These are phyloP conservation scores for Decorospora gaudefroyi DNA, from an alignment of 2,329 filamentous ascomycete genomes.

Conservation along the genomic window DNA sequence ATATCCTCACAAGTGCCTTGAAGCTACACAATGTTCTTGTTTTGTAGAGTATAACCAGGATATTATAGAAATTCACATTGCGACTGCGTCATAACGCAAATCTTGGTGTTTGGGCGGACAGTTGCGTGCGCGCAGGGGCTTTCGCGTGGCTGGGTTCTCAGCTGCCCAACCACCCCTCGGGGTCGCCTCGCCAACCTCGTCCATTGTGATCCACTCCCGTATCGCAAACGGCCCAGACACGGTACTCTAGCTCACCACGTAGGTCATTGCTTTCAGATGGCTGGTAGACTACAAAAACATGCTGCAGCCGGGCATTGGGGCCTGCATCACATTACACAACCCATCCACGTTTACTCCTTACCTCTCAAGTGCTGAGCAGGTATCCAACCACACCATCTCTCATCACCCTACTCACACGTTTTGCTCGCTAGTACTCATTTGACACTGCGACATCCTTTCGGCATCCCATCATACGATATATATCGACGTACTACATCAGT, in stretches of 20 bases:
- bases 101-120: conserved; percentile 8
- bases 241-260: conserved; percentile 34
- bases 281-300: conserved; percentile 41
- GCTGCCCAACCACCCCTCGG: conserved; percentile 33
- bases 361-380: conserved; percentile 30
- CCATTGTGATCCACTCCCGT: conserved; percentile 40
- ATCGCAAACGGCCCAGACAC: conserved; percentile 20
- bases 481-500: conserved; percentile 13
- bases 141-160: conserved; percentile 36
- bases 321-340: conserved; percentile 33
- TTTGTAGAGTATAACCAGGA: too few species aligned
- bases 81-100: conserved; percentile 11
- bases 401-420: conserved; percentile 15
- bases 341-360: conserved; percentile 18
- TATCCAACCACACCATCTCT: conserved; percentile 13
- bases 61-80: neutral
- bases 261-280: conserved; percentile 39
- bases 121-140: conserved; percentile 10
- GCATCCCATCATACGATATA: neutral
- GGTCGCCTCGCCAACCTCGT: conserved; percentile 41
- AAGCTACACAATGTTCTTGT: neutral
- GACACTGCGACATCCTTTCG: conserved; percentile 11
- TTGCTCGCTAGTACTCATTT: conserved; percentile 13
- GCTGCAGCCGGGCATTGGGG: conserved; percentile 23
- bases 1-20: neutral